Evolutionary conservation across 345 rosid genomes (phyloP).

Genomic region (Bruguiera parviflora): DNA sequence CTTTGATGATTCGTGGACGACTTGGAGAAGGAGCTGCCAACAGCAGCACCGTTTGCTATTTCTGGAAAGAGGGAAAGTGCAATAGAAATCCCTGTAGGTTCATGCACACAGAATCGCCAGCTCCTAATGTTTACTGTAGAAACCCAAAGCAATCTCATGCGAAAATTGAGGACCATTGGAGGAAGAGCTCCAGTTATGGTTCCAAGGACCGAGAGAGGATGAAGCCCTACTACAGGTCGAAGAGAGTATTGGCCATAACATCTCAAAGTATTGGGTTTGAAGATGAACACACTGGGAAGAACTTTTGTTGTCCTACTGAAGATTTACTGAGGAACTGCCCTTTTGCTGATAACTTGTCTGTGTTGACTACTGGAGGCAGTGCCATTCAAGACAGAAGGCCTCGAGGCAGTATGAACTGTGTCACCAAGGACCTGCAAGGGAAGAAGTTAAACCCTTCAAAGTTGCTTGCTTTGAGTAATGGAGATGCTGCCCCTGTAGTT

Average conservation of each 20-base stretch:
- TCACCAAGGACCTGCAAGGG: neutral
- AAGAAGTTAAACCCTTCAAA: neutral
- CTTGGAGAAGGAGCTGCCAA: slow-evolving; percentile 2
- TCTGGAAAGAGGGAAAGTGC: slow-evolving; percentile 27
- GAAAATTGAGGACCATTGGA: neutral
- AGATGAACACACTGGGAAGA: neutral
- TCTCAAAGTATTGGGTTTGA: neutral
- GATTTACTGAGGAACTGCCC: neutral
- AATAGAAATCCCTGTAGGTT: slow-evolving; percentile 37
- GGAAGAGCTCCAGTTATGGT: neutral
- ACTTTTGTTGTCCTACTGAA: neutral
- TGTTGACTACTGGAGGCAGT: neutral
- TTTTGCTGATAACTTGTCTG: neutral
- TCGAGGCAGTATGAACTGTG: neutral
- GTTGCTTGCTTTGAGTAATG: no score
- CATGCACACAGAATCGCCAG: slow-evolving; percentile 12
- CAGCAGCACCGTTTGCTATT: slow-evolving; percentile 8
- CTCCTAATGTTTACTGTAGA: slow-evolving; percentile 2
- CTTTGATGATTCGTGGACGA: neutral
- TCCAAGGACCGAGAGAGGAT: neutral
- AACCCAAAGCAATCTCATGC: neutral
- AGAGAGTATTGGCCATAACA: neutral
- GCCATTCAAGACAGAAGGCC: neutral
- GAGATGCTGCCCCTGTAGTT: no score
- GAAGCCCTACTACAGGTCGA: neutral